Evolutionary conservation across 176 grass and related monocot genomes (phyloP).

Genomic region (Canna indica): DNA sequence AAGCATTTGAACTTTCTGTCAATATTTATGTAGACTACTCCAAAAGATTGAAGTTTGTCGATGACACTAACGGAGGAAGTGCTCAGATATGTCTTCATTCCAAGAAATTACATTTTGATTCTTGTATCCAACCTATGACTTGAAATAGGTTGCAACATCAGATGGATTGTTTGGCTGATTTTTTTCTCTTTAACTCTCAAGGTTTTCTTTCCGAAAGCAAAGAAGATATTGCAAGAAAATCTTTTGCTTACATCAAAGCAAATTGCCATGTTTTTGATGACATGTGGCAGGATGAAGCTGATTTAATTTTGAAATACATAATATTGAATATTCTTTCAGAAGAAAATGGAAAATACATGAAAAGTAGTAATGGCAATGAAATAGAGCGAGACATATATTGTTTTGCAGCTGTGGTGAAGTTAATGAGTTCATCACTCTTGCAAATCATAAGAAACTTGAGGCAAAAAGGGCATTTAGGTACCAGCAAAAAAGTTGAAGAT

Average conservation of each 20-base stretch:
- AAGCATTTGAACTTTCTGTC: constrained; percentile 9
- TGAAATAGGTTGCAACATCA: not conserved
- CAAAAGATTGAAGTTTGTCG: constrained; percentile 3
- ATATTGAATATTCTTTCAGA: constrained; percentile 1
- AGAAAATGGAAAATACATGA: not conserved
- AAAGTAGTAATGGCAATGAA: not conserved
- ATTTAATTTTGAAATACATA: constrained; percentile 14
- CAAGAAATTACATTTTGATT: not conserved
- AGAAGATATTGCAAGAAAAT: constrained; percentile 3
- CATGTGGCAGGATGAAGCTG: not conserved
- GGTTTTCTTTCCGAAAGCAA: constrained; percentile 11
- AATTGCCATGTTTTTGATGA: constrained; percentile 8
- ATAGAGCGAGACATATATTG: not conserved
- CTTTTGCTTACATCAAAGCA: not conserved
- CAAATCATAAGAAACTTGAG: constrained; percentile 10
- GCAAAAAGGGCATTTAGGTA: not conserved
- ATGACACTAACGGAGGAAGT: not conserved
- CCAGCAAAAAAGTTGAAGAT: not conserved
- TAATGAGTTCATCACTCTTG: constrained; percentile 19
- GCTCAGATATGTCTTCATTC: not conserved
- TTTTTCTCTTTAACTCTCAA: not conserved
- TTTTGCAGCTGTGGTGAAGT: constrained; percentile 8
- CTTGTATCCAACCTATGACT: not conserved
- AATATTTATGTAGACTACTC: constrained; percentile 15
- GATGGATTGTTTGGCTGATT: not conserved